Conservation (phyloP, 2,329 filamentous ascomycete species). For the Colletotrichum sojae region DNA sequence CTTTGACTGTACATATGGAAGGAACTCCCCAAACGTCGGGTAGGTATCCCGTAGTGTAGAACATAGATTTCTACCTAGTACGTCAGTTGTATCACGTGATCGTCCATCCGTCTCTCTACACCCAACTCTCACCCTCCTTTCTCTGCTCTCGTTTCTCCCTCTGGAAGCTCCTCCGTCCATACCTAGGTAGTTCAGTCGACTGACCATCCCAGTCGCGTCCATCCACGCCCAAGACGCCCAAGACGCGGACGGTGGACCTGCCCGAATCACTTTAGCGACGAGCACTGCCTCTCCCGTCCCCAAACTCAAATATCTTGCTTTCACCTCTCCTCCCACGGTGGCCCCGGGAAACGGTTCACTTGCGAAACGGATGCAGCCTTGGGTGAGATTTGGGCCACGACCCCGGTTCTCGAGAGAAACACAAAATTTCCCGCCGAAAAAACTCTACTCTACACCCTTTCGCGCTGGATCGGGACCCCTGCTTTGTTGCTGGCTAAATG, state of each 20-base stretch:
- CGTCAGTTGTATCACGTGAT: too few species aligned
- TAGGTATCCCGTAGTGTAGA: neutral
- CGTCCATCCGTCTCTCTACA: too few species aligned
- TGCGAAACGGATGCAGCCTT: conserved; percentile 34
- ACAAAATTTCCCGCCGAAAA: conserved; percentile 1
- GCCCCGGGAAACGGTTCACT: conserved; percentile 17
- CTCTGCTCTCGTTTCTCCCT: too few species aligned
- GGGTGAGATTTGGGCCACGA: conserved; percentile 2
- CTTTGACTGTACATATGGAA: neutral
- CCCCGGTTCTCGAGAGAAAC: conserved; percentile 17
- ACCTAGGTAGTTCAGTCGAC: neutral
- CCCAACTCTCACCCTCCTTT: too few species aligned
- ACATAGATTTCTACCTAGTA: too few species aligned
- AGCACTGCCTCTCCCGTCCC: conserved; percentile 12
- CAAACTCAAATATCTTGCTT: conserved; percentile 26
- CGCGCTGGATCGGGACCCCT: neutral
- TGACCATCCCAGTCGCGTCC: neutral
- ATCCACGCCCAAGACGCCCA: neutral
- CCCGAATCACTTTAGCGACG: conserved; percentile 14
- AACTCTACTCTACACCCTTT: neutral
- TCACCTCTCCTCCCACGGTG: conserved; percentile 31
- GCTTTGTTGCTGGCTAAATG: neutral
- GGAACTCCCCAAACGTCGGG: too few species aligned
- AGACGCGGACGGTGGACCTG: conserved; percentile 2
- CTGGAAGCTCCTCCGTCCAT: too few species aligned